Conservation (phyloP, 73 alveolate species). For the Uronychia binucleata region DNA sequence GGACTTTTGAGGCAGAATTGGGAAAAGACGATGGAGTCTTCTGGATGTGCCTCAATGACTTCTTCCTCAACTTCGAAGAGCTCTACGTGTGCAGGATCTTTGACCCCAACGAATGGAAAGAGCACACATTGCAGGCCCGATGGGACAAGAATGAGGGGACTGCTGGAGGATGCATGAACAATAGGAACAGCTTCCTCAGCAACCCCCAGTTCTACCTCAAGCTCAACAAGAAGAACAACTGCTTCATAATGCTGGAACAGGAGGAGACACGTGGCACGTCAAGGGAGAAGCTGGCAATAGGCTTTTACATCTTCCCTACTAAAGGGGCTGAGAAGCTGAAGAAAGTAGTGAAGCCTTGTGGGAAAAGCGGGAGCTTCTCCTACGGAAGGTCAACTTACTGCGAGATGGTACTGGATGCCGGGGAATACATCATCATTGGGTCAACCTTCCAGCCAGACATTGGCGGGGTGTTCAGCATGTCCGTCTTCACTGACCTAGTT, state of each 20-base stretch:
- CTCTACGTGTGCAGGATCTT: conserved; percentile 60
- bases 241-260: not conserved
- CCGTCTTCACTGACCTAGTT: conserved; percentile 2
- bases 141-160: conserved; percentile 33
- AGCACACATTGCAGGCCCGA: not conserved
- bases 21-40: conserved; percentile 81
- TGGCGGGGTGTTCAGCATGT: not conserved
- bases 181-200: not conserved
- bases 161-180: conserved; percentile 58
- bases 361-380: not conserved
- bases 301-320: not conserved
- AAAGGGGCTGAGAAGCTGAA: not conserved
- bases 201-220: conserved; percentile 5
- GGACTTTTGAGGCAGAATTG: conserved; percentile 8
- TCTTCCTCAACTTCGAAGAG: conserved; percentile 58
- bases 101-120: not conserved
- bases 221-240: not conserved
- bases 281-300: not conserved
- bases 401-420: not conserved
- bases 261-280: conserved; percentile 9
- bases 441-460: not conserved
- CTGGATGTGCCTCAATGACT: conserved; percentile 84
- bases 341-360: not conserved
- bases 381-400: not conserved
- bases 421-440: not conserved